phyloP scores from a whole-genome alignment of 2,329 filamentous ascomycete genomes.

The Stagonosporopsis vannaccii region DNA sequence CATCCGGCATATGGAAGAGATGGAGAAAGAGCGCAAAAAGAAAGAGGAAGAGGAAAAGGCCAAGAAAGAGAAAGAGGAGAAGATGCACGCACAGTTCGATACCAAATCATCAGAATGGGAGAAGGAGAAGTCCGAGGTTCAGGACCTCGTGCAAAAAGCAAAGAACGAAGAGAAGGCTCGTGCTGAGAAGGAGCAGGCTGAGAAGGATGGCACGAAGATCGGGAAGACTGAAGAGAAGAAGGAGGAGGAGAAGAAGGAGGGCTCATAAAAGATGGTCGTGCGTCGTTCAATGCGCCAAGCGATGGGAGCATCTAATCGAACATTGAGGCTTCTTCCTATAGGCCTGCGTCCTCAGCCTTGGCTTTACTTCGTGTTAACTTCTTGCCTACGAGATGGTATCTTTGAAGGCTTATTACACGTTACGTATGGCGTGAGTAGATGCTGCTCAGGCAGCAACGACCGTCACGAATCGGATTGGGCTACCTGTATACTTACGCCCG shows the following conservation, averaged over 20 bases:
- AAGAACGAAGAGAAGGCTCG: constrained; percentile 49
- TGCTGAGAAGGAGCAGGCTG: constrained; percentile 51
- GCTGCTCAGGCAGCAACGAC: constrained; percentile 22
- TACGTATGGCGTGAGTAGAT: constrained; percentile 32
- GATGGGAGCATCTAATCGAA: neutral
- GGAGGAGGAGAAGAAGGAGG: constrained; percentile 31
- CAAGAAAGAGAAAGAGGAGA: constrained; percentile 74
- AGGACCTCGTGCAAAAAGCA: constrained; percentile 69
- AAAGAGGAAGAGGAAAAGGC: constrained; percentile 82
- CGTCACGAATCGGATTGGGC: constrained; percentile 24
- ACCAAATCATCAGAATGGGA: constrained; percentile 84
- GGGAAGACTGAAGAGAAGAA: constrained; percentile 51
- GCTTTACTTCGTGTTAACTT: neutral
- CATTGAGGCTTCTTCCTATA: neutral
- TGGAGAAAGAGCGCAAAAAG: constrained; percentile 85
- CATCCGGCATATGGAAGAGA: constrained; percentile 97
- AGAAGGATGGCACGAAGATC: constrained; percentile 57
- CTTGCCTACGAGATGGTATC: neutral
- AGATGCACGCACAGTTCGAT: constrained; percentile 81
- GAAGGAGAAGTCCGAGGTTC: constrained; percentile 83
- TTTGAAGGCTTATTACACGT: constrained; percentile 3
- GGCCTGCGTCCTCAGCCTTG: neutral
- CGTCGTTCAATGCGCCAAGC: neutral
- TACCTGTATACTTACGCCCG: neutral
- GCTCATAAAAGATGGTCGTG: constrained; percentile 9